These are phyloP conservation scores for Berberis thunbergii DNA, from an alignment of 164 flowering plant species.

Conservation along the genomic window DNA sequence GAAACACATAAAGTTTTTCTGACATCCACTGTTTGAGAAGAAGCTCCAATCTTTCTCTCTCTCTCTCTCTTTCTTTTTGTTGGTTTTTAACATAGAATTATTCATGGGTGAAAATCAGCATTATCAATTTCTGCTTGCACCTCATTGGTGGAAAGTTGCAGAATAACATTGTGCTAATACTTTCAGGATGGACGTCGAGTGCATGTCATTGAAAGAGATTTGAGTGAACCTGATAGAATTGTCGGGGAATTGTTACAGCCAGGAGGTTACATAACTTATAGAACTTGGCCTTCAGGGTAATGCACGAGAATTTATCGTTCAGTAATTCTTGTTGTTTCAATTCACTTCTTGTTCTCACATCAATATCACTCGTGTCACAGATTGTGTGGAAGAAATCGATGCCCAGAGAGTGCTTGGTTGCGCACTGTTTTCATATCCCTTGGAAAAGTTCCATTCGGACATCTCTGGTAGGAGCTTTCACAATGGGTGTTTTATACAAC, in stretches of 20 bases:
- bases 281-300: constrained; percentile 86
- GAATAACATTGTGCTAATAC: constrained; percentile 3
- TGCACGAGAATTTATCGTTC: too few species aligned
- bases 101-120: too few species aligned
- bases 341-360: too few species aligned
- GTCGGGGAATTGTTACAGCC: constrained; percentile 96
- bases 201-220: constrained; percentile 81
- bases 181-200: constrained; percentile 82
- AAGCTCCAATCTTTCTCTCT: too few species aligned
- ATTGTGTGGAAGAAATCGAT: constrained; percentile 86
- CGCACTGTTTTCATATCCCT: constrained; percentile 86
- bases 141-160: too few species aligned
- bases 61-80: too few species aligned
- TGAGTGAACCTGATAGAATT: constrained; percentile 86
- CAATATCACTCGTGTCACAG: constrained; percentile 22
- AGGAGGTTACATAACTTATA: constrained; percentile 79
- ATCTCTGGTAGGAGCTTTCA: constrained; percentile 96
- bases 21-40: too few species aligned
- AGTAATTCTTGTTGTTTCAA: too few species aligned
- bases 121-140: too few species aligned
- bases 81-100: too few species aligned
- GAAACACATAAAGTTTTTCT: too few species aligned
- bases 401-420: constrained; percentile 85
- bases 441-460: constrained; percentile 78
- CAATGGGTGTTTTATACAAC: constrained; percentile 89